Conservation (phyloP, 1,284 basidiomycete species). For the Trametes versicolor region DNA sequence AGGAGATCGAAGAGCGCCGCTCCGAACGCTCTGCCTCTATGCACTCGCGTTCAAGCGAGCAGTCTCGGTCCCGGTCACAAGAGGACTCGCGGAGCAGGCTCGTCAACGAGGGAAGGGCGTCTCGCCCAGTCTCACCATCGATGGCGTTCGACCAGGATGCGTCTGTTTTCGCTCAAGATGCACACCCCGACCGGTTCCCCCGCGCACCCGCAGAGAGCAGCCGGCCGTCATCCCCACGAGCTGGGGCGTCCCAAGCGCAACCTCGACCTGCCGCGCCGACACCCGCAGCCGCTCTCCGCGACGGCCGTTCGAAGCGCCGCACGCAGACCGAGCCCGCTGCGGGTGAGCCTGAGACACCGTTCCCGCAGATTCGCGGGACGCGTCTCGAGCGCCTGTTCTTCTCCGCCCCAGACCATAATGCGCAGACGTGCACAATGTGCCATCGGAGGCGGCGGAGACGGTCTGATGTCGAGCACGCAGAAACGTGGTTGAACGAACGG, state of each 20-base stretch:
- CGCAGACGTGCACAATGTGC: constrained; percentile 73
- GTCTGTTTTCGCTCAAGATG: constrained; percentile 12
- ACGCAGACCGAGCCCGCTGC: constrained; percentile 16
- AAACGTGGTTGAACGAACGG: constrained; percentile 38
- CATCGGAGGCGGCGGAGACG: constrained; percentile 50
- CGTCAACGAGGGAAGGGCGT: constrained; percentile 14
- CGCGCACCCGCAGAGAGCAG: constrained; percentile 15
- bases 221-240: constrained; percentile 23
- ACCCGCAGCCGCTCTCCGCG: constrained; percentile 43
- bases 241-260: constrained; percentile 16
- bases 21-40: constrained; percentile 51
- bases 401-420: constrained; percentile 76
- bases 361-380: constrained; percentile 83
- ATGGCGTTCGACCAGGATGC: constrained; percentile 20
- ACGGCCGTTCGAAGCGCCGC: constrained; percentile 22
- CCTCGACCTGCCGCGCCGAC: constrained; percentile 43
- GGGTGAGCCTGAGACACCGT: constrained; percentile 57
- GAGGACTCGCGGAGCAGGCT: constrained; percentile 29
- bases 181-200: constrained; percentile 24
- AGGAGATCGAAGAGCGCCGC: constrained; percentile 67
- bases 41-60: constrained; percentile 35
- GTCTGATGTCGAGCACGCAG: constrained; percentile 32
- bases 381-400: constrained; percentile 84
- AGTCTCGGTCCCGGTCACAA: constrained; percentile 33
- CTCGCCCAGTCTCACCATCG: constrained; percentile 26